These are phyloP conservation scores for Tricholoma terreum DNA, from an alignment of 768 basidiomycete genomes.

Conservation along the genomic window DNA sequence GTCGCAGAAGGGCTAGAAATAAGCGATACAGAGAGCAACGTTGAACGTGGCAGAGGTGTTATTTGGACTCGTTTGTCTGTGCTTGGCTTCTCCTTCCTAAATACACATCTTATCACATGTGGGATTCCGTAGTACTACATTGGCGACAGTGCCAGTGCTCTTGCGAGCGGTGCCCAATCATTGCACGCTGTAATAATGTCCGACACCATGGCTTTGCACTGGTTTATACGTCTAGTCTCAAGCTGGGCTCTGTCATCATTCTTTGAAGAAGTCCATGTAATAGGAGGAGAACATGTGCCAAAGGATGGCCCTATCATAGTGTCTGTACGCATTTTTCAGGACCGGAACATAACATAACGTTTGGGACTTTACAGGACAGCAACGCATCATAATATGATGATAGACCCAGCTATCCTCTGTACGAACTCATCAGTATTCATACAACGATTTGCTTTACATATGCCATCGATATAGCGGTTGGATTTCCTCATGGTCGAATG, in stretches of 20 bases:
- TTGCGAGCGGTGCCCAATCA: background rate
- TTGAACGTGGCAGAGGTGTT: background rate
- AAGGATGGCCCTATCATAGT: constrained; percentile 87
- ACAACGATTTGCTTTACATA: background rate
- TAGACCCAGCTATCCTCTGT: constrained; percentile 85
- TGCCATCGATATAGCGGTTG: constrained; percentile 53
- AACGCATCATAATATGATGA: constrained; percentile 95
- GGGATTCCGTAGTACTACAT: too few relatives aligned
- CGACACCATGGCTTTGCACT: constrained; percentile 55
- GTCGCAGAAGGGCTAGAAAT: too few relatives aligned
- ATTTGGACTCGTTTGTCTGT: background rate
- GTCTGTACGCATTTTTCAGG: constrained; percentile 44
- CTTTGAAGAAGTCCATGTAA: constrained; percentile 83
- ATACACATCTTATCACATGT: background rate
- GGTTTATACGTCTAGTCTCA: constrained; percentile 67
- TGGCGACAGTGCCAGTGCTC: background rate
- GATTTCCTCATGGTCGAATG: constrained; percentile 77
- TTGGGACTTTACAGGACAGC: constrained; percentile 50
- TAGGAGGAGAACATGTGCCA: constrained; percentile 89
- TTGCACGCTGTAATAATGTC: constrained; percentile 8
- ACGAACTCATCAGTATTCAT: background rate
- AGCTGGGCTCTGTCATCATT: constrained; percentile 77
- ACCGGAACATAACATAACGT: background rate
- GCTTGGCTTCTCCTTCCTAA: background rate
- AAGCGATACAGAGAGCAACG: too few relatives aligned